phyloP scores from a whole-genome alignment of 495 filamentous ascomycete genomes.

The Neurospora sp. region DNA sequence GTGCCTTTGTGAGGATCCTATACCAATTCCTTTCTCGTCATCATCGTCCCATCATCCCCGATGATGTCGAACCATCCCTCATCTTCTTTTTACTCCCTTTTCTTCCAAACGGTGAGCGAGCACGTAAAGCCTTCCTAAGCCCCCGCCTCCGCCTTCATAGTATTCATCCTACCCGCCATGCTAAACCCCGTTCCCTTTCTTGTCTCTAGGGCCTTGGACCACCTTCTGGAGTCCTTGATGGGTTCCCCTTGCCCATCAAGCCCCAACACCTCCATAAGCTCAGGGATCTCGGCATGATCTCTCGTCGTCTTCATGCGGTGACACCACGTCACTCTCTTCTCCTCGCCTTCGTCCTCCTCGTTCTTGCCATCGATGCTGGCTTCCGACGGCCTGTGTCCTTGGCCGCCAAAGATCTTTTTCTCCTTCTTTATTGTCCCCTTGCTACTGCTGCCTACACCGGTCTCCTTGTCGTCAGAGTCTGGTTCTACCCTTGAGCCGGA shows the following conservation, averaged over 20 bases:
- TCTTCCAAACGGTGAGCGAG: background rate
- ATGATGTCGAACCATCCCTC: background rate
- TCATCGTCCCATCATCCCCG: background rate
- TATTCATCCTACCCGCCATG: slow-evolving; percentile 32
- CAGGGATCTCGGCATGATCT: slow-evolving; percentile 63
- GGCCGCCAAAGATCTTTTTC: background rate
- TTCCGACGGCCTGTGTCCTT: slow-evolving; percentile 3
- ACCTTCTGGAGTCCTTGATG: slow-evolving; percentile 30
- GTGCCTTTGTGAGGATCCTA: background rate
- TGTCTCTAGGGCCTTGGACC: slow-evolving; percentile 27
- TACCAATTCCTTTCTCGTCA: background rate
- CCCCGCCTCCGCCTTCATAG: slow-evolving; percentile 12
- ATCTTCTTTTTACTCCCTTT: background rate
- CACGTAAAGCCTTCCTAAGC: background rate
- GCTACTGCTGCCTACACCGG: background rate
- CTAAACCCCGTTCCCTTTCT: slow-evolving; percentile 37
- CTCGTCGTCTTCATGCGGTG: slow-evolving; percentile 74
- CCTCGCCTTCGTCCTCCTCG: slow-evolving; percentile 21
- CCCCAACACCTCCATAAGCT: slow-evolving; percentile 52
- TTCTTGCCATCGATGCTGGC: slow-evolving; percentile 19
- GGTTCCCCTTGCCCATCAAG: slow-evolving; percentile 35
- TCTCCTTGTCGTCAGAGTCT: background rate
- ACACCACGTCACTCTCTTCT: slow-evolving; percentile 62
- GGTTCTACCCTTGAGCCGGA: background rate
- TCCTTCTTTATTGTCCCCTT: background rate